These are phyloP conservation scores for Termitomyces heimii DNA, from an alignment of 768 basidiomycete genomes.

Conservation along the genomic window DNA sequence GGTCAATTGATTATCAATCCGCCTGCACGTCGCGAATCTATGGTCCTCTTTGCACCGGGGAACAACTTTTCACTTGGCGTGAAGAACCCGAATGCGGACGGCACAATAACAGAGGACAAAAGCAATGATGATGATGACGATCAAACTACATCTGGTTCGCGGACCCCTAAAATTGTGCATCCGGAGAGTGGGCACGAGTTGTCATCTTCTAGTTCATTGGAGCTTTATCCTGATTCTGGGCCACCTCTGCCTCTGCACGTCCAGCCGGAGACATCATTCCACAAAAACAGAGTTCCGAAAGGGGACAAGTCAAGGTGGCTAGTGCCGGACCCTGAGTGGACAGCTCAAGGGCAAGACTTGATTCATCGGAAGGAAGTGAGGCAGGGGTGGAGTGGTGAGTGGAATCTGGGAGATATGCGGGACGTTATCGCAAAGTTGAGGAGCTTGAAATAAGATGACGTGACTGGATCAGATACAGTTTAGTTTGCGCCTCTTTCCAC, in stretches of 20 bases:
- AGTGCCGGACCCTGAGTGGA: background rate
- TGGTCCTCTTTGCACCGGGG: background rate
- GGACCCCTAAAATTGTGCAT: background rate
- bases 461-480: too few species aligned
- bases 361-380: conserved; percentile 12
- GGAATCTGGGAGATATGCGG: conserved; percentile 21
- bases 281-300: conserved; percentile 1
- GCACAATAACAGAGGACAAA: background rate
- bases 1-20: background rate
- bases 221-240: background rate
- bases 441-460: conserved; percentile 13
- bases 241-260: conserved; percentile 2
- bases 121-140: background rate
- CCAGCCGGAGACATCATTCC: conserved; percentile 12
- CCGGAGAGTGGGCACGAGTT: background rate
- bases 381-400: conserved; percentile 23
- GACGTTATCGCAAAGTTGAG: conserved; percentile 21
- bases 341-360: background rate
- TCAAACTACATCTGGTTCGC: background rate
- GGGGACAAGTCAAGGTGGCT: background rate
- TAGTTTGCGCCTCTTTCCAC: too few species aligned
- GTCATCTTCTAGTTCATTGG: background rate
- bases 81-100: background rate
- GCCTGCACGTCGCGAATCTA: background rate
- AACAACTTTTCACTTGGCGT: background rate